phyloP scores from a whole-genome alignment of 1,284 basidiomycete genomes.

The Pyrrhoderma lamaoense region DNA sequence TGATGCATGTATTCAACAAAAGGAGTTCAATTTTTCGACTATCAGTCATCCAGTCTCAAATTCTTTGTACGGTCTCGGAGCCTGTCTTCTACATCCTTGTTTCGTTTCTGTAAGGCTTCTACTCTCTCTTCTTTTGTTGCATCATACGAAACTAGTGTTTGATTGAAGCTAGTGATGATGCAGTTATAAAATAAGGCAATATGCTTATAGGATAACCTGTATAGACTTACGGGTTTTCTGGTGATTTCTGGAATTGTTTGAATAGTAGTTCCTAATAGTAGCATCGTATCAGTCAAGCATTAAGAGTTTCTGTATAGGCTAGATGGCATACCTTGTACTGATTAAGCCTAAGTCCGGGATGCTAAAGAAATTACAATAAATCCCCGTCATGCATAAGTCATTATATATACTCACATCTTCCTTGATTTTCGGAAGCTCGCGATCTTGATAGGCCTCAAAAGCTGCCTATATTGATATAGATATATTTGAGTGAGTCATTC shows the following conservation, averaged over 20 bases:
- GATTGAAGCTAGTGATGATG: constrained; percentile 60
- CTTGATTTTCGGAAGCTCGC: constrained; percentile 73
- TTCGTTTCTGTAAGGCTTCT: constrained; percentile 55
- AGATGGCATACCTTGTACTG: constrained; percentile 65
- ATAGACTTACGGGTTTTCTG: constrained; percentile 73
- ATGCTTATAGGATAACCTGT: neutral
- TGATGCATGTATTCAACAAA: too few relatives aligned
- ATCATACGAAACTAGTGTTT: constrained; percentile 70
- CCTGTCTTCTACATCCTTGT: constrained; percentile 42
- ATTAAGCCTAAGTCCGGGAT: constrained; percentile 76
- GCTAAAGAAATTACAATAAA: constrained; percentile 34
- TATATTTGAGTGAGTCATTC: constrained; percentile 2
- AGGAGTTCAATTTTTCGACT: too few relatives aligned
- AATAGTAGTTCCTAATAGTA: constrained; percentile 53
- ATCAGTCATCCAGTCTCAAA: constrained; percentile 4
- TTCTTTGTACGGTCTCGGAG: constrained; percentile 29
- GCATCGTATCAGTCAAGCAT: constrained; percentile 1
- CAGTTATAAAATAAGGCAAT: neutral
- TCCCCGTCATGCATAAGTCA: constrained; percentile 10
- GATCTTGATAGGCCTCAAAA: constrained; percentile 88
- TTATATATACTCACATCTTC: constrained; percentile 46
- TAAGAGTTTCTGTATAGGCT: too few relatives aligned
- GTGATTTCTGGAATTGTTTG: constrained; percentile 85
- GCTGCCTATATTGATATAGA: constrained; percentile 50
- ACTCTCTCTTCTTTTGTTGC: constrained; percentile 79